Evolutionary conservation across 371 early-diverging fungal species (phyloP).

Genomic region (Thermomucor indicae-seudaticae): DNA sequence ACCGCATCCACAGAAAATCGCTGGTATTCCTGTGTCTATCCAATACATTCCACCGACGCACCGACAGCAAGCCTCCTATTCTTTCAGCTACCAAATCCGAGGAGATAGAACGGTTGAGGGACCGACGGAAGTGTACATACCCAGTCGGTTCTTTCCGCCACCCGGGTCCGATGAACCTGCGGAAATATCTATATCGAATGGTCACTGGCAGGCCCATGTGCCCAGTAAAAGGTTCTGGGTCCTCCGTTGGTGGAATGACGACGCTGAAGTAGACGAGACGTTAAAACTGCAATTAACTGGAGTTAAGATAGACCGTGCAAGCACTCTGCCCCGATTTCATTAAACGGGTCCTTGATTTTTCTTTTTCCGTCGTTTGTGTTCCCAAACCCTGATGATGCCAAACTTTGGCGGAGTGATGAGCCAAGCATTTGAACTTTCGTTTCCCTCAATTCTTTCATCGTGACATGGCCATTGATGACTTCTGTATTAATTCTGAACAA

Average conservation of each 20-base stretch:
- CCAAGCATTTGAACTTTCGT: too few relatives aligned
- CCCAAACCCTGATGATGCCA: too few relatives aligned
- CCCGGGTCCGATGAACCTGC: slow-evolving; percentile 1
- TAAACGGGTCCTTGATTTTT: too few relatives aligned
- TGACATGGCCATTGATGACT: slow-evolving; percentile 22
- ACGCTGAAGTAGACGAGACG: background rate
- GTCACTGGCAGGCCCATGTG: slow-evolving; percentile 6
- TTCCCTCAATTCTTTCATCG: slow-evolving; percentile 5
- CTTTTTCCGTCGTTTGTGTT: too few relatives aligned
- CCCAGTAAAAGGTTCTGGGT: slow-evolving; percentile 13
- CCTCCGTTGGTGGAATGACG: slow-evolving; percentile 8
- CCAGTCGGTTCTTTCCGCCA: slow-evolving; percentile 33
- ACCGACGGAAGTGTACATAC: slow-evolving; percentile 43
- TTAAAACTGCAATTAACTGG: too few relatives aligned
- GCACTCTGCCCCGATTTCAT: too few relatives aligned
- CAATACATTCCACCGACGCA: slow-evolving; percentile 26
- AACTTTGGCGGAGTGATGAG: too few relatives aligned
- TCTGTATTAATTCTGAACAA: slow-evolving; percentile 35
- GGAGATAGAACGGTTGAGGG: slow-evolving; percentile 4
- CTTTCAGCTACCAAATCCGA: slow-evolving; percentile 8
- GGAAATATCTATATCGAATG: slow-evolving; percentile 6
- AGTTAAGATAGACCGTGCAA: too few relatives aligned
- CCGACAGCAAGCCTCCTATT: slow-evolving; percentile 15
- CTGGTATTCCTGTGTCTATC: slow-evolving; percentile 30
- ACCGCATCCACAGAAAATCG: slow-evolving; percentile 26